Conservation (phyloP, 306 rosid genomes). For the Cucumis melo region DNA sequence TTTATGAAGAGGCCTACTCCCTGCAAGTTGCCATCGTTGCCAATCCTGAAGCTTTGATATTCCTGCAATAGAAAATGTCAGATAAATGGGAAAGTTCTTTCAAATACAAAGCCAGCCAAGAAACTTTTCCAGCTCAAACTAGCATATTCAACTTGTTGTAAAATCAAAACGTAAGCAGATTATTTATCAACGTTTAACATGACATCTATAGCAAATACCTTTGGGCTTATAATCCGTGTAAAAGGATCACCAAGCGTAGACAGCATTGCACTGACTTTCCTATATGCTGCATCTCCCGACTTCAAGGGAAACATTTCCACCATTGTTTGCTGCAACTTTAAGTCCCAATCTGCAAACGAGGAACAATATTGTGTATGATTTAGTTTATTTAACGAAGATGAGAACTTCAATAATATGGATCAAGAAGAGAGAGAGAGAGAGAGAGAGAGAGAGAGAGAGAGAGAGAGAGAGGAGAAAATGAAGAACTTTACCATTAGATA, state of each 20-base stretch:
- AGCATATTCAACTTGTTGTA: neutral
- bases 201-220: slow-evolving; percentile 26
- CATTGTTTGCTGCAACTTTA: slow-evolving; percentile 91
- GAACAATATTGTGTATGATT: neutral
- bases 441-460: too few species aligned
- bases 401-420: neutral
- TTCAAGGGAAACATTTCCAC: slow-evolving; percentile 91
- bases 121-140: neutral
- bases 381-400: neutral
- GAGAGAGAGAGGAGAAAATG: too few species aligned
- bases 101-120: neutral
- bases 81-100: neutral
- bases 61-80: slow-evolving; percentile 43
- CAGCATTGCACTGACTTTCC: slow-evolving; percentile 85
- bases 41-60: slow-evolving; percentile 80
- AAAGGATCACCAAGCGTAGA: slow-evolving; percentile 98
- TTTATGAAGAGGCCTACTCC: slow-evolving; percentile 92
- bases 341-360: slow-evolving; percentile 69
- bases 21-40: slow-evolving; percentile 80
- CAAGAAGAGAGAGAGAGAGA: too few species aligned
- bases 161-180: neutral
- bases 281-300: slow-evolving; percentile 85
- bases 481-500: neutral
- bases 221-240: slow-evolving; percentile 85
- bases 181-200: neutral